Base-by-base conservation (phyloP, 306 rosid genomes). In the Coriaria nepalensis region DNA sequence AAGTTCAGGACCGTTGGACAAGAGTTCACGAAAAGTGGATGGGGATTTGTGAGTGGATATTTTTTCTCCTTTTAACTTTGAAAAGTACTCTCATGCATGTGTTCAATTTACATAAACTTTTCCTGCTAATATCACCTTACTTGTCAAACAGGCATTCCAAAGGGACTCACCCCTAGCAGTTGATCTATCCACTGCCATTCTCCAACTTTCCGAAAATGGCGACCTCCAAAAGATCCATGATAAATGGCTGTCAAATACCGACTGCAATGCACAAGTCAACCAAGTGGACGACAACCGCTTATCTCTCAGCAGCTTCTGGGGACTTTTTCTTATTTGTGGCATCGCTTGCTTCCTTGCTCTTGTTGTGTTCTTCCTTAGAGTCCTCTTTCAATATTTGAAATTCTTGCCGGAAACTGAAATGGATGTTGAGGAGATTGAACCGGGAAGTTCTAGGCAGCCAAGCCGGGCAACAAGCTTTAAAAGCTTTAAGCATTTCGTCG, bases 101-200 rank as follows among this genome's bases (percentile, higher is more conserved):
- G n/a, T n/a, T n/a, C n/a, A n/a, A n/a, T n/a, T n/a, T n/a, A n/a
- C n/a, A n/a, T n/a, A n/a, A n/a, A 35, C 15, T 46, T 54, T 55
- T 41, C 32, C 29, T 39, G 52, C 56, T 59, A 20, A 20, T 20
- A 20, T 1, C 33, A 45, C 36, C 37, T 57, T 56, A 47, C 35
- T 47, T 50, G 45, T 47, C 61, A 50, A 36, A 42, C 73, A 80
- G 94, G 94, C 93, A 45, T 82, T 87, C 62, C 94, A 73, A 63
- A 79, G 92, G 77, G 96, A 87, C 71, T 82, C 92, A 70, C 94
- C 94, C 47, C 85, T 87, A 14, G 92, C 96, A 8, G 77, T 71
- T 9, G 96, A 87, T 61, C 20, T 87, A 52, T 87, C 96, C 43
- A 87, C 94, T 0, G 85, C 96, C 33, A 82, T 87, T 67, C 96